phyloP scores from a whole-genome alignment of 192 early-diverging fungal species.

The Coemansia sp. region DNA sequence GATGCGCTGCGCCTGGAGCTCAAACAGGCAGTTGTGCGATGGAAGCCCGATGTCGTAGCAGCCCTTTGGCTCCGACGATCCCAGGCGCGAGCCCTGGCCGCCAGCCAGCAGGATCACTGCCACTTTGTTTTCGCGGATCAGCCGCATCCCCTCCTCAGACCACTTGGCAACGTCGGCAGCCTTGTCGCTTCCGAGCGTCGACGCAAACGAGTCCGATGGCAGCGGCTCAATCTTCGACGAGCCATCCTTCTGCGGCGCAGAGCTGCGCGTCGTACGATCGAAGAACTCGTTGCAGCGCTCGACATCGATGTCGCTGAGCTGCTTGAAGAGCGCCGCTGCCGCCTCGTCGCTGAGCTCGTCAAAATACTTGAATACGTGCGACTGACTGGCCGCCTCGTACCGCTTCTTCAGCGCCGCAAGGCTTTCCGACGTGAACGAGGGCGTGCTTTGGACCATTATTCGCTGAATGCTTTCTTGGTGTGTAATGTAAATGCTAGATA shows the following conservation, averaged over 20 bases:
- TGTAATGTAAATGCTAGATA: constrained; percentile 6
- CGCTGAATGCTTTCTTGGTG: background rate
- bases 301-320: constrained; percentile 76
- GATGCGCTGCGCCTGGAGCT: constrained; percentile 95
- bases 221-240: constrained; percentile 71
- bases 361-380: constrained; percentile 85
- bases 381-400: constrained; percentile 78
- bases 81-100: constrained; percentile 85
- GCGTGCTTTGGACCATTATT: constrained; percentile 47
- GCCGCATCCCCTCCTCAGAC: constrained; percentile 71
- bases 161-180: constrained; percentile 64
- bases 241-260: constrained; percentile 40
- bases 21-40: constrained; percentile 87
- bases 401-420: constrained; percentile 59
- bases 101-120: constrained; percentile 94
- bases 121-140: constrained; percentile 87
- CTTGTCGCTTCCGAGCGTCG: constrained; percentile 58
- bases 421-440: constrained; percentile 49
- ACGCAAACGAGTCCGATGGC: constrained; percentile 70
- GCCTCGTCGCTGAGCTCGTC: constrained; percentile 65
- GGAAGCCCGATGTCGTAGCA: constrained; percentile 95
- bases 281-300: constrained; percentile 83
- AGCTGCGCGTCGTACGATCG: constrained; percentile 64
- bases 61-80: constrained; percentile 84
- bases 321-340: constrained; percentile 62